Conservation (phyloP, 208 protist species). For the Crithidia thermophila region DNA sequence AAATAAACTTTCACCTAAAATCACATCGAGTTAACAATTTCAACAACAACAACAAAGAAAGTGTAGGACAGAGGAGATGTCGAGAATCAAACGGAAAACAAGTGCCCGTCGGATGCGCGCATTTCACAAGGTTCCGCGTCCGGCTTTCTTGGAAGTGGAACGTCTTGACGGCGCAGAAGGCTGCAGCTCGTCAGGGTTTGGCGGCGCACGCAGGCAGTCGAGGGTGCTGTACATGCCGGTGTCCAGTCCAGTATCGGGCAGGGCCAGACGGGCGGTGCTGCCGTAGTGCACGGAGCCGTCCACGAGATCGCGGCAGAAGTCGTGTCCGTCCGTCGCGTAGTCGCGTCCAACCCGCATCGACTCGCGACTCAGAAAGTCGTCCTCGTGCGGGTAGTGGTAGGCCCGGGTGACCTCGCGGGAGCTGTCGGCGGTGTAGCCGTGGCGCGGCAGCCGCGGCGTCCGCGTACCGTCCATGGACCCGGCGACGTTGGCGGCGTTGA, state of each 20-base stretch:
- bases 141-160: not conserved
- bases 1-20: not conserved
- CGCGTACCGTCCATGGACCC: conserved; percentile 19
- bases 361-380: conserved; percentile 9
- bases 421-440: conserved; percentile 11
- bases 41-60: not conserved
- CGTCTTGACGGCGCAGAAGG: conserved; percentile 2
- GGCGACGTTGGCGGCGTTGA: not conserved
- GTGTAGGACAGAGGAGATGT: not conserved
- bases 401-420: conserved; percentile 20
- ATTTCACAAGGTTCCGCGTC: not conserved
- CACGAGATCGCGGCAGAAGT: conserved; percentile 5
- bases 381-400: conserved; percentile 3
- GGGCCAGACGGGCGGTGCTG: not conserved
- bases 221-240: conserved; percentile 5
- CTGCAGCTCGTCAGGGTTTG: not conserved
- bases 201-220: conserved; percentile 7
- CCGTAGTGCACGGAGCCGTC: conserved; percentile 9
- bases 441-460: not conserved
- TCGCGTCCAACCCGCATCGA: not conserved
- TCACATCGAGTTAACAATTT: not conserved
- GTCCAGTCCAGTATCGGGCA: conserved; percentile 7
- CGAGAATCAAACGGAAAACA: not conserved
- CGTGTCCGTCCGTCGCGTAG: conserved; percentile 1
- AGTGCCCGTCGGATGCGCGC: no score